Conservation (phyloP, 805 yeast genomes). For the Huiozyma naganishii region DNA sequence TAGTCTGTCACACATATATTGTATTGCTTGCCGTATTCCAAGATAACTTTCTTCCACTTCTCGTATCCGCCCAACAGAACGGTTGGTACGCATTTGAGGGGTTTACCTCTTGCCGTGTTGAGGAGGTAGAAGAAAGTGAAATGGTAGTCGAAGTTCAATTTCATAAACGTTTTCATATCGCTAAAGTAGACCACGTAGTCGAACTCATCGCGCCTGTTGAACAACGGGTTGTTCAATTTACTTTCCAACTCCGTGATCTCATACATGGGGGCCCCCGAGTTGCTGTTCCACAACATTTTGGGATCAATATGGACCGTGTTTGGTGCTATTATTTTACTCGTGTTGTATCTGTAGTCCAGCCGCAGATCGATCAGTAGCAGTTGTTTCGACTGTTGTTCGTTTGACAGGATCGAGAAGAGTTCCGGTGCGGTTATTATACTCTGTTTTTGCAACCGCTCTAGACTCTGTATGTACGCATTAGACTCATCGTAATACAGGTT, state of each 20-base stretch:
- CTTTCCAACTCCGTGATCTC: conserved; percentile 24
- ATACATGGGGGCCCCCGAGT: conserved; percentile 23
- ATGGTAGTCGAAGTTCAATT: conserved; percentile 24
- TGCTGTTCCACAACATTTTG: conserved; percentile 17
- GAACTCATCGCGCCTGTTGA: conserved; percentile 25
- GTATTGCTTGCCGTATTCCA: conserved; percentile 19
- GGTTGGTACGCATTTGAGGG: conserved; percentile 18
- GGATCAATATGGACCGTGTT: conserved; percentile 35
- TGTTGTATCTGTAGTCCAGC: conserved; percentile 22
- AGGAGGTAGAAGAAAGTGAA: conserved; percentile 24
- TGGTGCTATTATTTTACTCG: conserved; percentile 30
- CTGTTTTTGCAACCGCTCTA: conserved; percentile 33
- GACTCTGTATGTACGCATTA: conserved; percentile 13
- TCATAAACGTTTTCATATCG: conserved; percentile 28
- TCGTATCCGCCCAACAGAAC: conserved; percentile 36
- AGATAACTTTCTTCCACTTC: conserved; percentile 31
- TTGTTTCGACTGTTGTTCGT: conserved; percentile 34
- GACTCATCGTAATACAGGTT: conserved; percentile 8
- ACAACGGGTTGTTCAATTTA: conserved; percentile 16
- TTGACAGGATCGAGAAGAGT: conserved; percentile 35
- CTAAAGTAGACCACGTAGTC: conserved; percentile 32
- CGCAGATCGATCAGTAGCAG: conserved; percentile 33
- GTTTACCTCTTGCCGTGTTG: conserved; percentile 12
- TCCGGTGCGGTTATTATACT: conserved; percentile 38
- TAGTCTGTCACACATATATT: conserved; percentile 17